Evolutionary conservation across 2,329 filamentous ascomycete species (phyloP).

Genomic region (Zasmidium angulare): DNA sequence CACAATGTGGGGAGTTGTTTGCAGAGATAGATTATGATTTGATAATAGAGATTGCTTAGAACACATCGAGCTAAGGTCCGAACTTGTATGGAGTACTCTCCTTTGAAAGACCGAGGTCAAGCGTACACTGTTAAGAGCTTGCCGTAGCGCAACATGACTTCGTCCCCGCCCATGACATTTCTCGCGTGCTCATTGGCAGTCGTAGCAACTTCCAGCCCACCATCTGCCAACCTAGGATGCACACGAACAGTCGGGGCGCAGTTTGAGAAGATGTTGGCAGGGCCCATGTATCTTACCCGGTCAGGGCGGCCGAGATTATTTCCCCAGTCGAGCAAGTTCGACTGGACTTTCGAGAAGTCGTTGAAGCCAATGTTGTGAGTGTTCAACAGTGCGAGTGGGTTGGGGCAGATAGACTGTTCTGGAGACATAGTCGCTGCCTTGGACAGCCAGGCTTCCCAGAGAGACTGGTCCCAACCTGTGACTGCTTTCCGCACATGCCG

Average conservation of each 20-base stretch:
- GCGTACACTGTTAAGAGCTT: constrained; percentile 9
- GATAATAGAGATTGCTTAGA: too few species aligned
- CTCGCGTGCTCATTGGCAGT: constrained; percentile 9
- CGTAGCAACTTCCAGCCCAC: constrained; percentile 18
- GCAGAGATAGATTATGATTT: too few species aligned
- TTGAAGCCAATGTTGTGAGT: constrained; percentile 20
- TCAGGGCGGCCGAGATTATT: constrained; percentile 13
- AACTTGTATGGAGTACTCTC: too few species aligned
- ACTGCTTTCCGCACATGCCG: constrained; percentile 14
- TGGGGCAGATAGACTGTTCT: constrained; percentile 17
- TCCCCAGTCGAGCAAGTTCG: constrained; percentile 16
- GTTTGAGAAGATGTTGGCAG: constrained; percentile 8
- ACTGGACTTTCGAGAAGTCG: constrained; percentile 19
- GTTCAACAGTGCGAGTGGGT: constrained; percentile 15
- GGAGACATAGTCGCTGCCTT: constrained; percentile 14
- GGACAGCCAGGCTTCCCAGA: constrained; percentile 15
- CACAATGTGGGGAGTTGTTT: too few species aligned
- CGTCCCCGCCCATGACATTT: constrained; percentile 9
- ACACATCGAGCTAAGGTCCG: too few species aligned
- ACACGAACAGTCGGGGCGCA: constrained; percentile 19
- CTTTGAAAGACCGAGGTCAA: background rate
- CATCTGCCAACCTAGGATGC: constrained; percentile 16
- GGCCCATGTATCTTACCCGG: constrained; percentile 14
- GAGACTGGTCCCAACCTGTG: constrained; percentile 10
- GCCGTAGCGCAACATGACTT: constrained; percentile 12